These are phyloP conservation scores for Lomentospora prolificans DNA, from an alignment of 2,329 filamentous ascomycete genomes.

Conservation along the genomic window DNA sequence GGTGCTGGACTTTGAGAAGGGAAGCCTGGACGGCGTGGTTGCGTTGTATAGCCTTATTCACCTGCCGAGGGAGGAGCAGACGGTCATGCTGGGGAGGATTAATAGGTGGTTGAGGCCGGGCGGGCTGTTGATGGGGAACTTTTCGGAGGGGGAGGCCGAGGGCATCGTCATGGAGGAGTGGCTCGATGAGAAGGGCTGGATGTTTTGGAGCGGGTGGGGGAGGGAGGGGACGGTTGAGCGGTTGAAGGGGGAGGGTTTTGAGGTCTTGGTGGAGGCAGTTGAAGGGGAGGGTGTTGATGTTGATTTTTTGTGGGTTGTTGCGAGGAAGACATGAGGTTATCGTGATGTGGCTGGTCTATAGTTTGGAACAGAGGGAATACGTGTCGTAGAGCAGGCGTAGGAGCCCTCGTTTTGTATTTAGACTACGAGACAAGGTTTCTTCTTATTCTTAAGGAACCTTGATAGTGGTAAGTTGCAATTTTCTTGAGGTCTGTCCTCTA, in stretches of 20 bases:
- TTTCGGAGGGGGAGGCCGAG: conserved; percentile 22
- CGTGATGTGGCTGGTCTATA: neutral
- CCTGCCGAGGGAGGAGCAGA: conserved; percentile 41
- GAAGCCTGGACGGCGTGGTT: conserved; percentile 35
- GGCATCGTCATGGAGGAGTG: conserved; percentile 23
- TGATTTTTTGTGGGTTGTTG: conserved; percentile 31
- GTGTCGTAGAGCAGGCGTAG: no score
- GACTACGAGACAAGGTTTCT: no score
- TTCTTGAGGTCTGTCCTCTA: no score
- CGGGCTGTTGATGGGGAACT: conserved; percentile 39
- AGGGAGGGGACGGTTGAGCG: conserved; percentile 20
- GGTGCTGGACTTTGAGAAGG: conserved; percentile 19
- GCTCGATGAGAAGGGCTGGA: conserved; percentile 29
- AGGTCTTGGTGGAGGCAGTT: conserved; percentile 22
- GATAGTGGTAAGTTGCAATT: no score
- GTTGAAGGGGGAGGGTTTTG: conserved; percentile 21
- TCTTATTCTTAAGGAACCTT: no score
- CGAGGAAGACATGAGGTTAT: conserved; percentile 15
- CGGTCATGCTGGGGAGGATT: conserved; percentile 31
- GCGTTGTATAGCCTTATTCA: conserved; percentile 47
- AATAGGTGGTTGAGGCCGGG: conserved; percentile 39
- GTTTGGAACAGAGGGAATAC: no score
- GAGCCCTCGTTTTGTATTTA: no score
- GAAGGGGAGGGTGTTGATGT: conserved; percentile 21
- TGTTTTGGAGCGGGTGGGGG: conserved; percentile 33